Evolutionary conservation across 495 filamentous ascomycete genomes (phyloP), one percentile per base, ranked within the genome.

Genomic region (Penicillium manginii): DNA sequence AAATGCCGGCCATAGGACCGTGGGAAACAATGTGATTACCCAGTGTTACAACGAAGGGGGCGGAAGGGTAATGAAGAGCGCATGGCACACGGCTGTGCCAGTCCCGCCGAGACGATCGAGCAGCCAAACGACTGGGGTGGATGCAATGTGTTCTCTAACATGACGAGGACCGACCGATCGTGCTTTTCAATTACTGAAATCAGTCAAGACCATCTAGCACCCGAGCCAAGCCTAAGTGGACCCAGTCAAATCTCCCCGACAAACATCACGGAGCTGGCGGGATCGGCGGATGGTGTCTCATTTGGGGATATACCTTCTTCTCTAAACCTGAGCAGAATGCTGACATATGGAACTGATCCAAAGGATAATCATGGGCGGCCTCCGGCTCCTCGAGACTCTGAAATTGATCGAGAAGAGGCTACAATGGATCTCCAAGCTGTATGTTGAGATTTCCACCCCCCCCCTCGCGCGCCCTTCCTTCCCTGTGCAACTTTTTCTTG

Each of bases 341-440:
- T 42, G n/a, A 2, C 14, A 4, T 42, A 42, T 42, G n/a, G 14
- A 42, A 15, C 3, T 4, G 14, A 15, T 15, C 1, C 18, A 42
- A 15, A 42, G 12, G n/a, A 42, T 42, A 15, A 1, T 42, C 7
- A 15, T 2, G 39, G n/a, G 18, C 18, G 39, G n/a, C 11, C 11
- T 17, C 2, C 18, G 3, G 18, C 39, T 3, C 39, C 39, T 17
- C 39, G n/a, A 42, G 39, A 42, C 39, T 42, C 39, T 15, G 39
- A 42, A 15, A 18, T 42, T 7, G 39, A 42, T 42, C 39, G 39
- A 42, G 39, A 42, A 15, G 39, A 42, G 14, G 39, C 39, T 42
- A 42, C 39, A 17, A 42, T 42, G 39, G 39, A 42, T 15, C 39
- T 42, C 12, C 39, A 42, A 42, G 39, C 39, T 42, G 39, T 42